Conservation (phyloP, 2,329 filamentous ascomycete genomes). For the Fusarium bulbicola region DNA sequence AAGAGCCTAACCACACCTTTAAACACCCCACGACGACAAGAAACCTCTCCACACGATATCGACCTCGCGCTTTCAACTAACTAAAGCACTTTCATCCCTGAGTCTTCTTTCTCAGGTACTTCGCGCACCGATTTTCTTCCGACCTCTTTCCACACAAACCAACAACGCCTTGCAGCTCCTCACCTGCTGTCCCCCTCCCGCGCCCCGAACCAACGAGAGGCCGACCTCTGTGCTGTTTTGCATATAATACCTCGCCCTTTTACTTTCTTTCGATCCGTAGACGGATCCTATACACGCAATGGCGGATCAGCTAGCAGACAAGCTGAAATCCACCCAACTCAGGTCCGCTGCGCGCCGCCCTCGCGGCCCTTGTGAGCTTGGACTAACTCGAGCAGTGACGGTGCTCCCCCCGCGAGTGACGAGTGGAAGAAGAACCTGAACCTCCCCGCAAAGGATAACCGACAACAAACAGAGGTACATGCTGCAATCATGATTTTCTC, state of each 20-base stretch:
- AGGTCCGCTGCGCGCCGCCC: constrained; percentile 48
- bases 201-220: constrained; percentile 23
- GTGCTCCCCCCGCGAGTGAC: constrained; percentile 55
- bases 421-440: constrained; percentile 82
- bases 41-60: constrained; percentile 28
- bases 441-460: constrained; percentile 76
- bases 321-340: constrained; percentile 54
- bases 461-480: constrained; percentile 81
- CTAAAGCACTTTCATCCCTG: constrained; percentile 11
- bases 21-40: constrained; percentile 28
- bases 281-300: constrained; percentile 48
- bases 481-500: background rate
- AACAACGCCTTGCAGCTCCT: constrained; percentile 31
- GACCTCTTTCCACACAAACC: constrained; percentile 22
- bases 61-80: constrained; percentile 27
- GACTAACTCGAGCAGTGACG: constrained; percentile 58
- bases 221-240: constrained; percentile 35
- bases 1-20: constrained; percentile 21
- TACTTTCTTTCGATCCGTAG: constrained; percentile 37
- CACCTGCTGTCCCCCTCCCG: constrained; percentile 25
- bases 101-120: constrained; percentile 29
- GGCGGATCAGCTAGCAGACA: constrained; percentile 57
- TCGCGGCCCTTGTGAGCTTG: constrained; percentile 37
- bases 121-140: constrained; percentile 32
- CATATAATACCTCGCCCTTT: constrained; percentile 30